These are phyloP conservation scores for Suillus subaureus DNA, from an alignment of 768 basidiomycete genomes.

Conservation along the genomic window DNA sequence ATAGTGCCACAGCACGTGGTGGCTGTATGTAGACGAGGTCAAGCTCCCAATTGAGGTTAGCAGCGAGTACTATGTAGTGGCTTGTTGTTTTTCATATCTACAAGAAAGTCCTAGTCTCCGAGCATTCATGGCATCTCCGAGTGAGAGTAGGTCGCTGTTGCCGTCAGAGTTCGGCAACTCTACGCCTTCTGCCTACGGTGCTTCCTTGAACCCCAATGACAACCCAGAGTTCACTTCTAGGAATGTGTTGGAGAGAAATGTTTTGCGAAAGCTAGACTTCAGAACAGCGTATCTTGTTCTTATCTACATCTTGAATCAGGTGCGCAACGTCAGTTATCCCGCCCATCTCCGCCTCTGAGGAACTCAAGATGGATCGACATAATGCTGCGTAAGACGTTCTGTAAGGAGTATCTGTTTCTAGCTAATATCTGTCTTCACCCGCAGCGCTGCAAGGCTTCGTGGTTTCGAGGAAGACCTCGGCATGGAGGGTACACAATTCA, in stretches of 20 bases:
- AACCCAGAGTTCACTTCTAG: constrained; percentile 15
- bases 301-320: constrained; percentile 48
- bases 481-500: constrained; percentile 61
- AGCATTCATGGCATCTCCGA: background rate
- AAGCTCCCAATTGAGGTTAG: no score
- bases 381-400: constrained; percentile 54
- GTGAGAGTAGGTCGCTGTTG: background rate
- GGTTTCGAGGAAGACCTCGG: constrained; percentile 59
- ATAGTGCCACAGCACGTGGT: no score
- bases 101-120: no score
- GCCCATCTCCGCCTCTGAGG: background rate
- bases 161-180: background rate
- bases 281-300: constrained; percentile 45
- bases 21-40: no score
- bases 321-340: constrained; percentile 19
- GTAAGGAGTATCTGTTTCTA: background rate
- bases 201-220: background rate
- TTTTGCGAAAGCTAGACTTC: constrained; percentile 41
- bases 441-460: constrained; percentile 66
- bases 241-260: constrained; percentile 36
- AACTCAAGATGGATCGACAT: constrained; percentile 53
- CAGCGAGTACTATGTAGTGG: no score
- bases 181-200: background rate
- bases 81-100: no score
- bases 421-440: background rate